Evolutionary conservation across 345 rosid genomes (phyloP).

Genomic region (Eucalyptus microcorys): DNA sequence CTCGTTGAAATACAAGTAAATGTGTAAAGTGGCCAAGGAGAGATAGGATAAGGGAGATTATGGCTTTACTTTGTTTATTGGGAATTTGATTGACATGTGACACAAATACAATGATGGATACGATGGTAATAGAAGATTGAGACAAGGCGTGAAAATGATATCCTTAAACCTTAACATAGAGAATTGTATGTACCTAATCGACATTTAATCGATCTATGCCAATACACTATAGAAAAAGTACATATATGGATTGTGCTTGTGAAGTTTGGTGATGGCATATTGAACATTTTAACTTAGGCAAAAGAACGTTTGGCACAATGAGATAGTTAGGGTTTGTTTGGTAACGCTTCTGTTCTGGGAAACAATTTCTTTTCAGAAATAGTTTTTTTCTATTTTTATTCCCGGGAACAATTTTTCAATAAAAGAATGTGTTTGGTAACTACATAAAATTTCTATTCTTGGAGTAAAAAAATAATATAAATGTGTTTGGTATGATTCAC

Average conservation of each 20-base stretch:
- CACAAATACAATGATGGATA: background rate
- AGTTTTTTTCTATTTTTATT: too few relatives aligned
- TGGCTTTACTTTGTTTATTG: background rate
- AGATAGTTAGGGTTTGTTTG: too few relatives aligned
- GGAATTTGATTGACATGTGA: background rate
- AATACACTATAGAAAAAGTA: background rate
- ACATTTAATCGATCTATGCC: background rate
- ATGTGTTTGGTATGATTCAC: too few relatives aligned
- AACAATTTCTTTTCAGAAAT: too few relatives aligned
- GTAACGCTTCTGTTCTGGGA: too few relatives aligned
- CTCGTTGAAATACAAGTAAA: background rate
- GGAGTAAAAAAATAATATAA: too few relatives aligned
- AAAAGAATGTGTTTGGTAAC: too few relatives aligned
- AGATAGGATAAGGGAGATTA: background rate
- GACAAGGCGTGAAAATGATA: background rate
- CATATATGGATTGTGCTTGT: background rate
- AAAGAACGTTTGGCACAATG: too few relatives aligned
- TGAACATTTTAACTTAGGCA: background rate
- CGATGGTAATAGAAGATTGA: background rate
- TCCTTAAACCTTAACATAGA: background rate
- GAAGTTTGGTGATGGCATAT: background rate
- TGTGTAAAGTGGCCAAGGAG: background rate
- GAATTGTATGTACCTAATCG: background rate
- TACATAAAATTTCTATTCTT: too few relatives aligned
- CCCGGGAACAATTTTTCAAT: too few relatives aligned